Percentiles rank a stretch among this genome's conserved stretches.
Evolutionary conservation across 2,329 filamentous ascomycete species (phyloP).

Genomic region (Xylaria sp.): DNA sequence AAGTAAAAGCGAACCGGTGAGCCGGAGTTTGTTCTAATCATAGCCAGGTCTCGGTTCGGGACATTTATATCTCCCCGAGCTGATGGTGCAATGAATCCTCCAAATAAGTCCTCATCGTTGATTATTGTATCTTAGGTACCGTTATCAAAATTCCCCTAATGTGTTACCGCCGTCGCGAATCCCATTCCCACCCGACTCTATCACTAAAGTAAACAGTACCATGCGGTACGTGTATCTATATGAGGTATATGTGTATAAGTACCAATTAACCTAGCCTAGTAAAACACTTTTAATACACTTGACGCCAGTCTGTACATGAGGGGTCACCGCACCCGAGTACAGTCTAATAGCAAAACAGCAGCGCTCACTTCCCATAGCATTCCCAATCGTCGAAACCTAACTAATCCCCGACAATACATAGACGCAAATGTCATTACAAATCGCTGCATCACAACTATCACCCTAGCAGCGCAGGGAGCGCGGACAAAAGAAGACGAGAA

Average conservation of each 20-base stretch:
- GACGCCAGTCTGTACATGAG: slow-evolving; percentile 29
- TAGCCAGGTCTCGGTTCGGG: too few relatives aligned
- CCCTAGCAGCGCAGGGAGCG: not conserved
- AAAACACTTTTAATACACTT: slow-evolving; percentile 37
- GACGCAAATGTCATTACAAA: slow-evolving; percentile 14
- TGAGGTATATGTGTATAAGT: not conserved
- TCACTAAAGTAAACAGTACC: not conserved
- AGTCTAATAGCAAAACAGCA: slow-evolving; percentile 28
- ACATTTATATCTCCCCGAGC: too few relatives aligned
- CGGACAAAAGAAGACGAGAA: not conserved
- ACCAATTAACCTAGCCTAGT: not conserved
- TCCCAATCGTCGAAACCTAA: not conserved
- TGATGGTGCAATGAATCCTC: too few relatives aligned
- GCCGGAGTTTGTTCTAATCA: too few relatives aligned
- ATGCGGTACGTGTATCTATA: not conserved
- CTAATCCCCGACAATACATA: not conserved
- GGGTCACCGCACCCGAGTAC: slow-evolving; percentile 27
- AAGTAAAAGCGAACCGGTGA: too few relatives aligned
- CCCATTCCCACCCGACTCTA: slow-evolving; percentile 4
- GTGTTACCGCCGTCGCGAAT: not conserved
- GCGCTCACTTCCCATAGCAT: not conserved
- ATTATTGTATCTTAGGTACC: too few relatives aligned
- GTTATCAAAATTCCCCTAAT: not conserved
- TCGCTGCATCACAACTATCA: not conserved
- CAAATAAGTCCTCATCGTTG: too few relatives aligned